These are phyloP conservation scores for Hortaea werneckii DNA, from an alignment of 2,329 filamentous ascomycete species.

Conservation along the genomic window DNA sequence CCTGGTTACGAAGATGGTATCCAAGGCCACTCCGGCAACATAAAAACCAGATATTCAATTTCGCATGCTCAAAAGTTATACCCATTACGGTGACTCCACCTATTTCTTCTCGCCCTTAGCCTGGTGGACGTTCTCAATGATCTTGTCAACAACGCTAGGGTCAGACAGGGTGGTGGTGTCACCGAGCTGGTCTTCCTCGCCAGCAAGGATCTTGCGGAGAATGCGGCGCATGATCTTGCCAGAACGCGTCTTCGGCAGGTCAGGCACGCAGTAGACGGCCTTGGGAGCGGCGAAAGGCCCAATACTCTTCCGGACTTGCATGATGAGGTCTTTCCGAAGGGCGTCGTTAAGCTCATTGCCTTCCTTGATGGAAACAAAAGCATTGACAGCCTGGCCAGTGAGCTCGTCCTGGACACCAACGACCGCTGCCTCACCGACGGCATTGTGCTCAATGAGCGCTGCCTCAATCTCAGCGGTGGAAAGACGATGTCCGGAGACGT, in stretches of 20 bases:
- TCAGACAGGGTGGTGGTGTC: slow-evolving; percentile 91
- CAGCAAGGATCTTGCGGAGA: slow-evolving; percentile 90
- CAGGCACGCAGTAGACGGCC: slow-evolving; percentile 79
- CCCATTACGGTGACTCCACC: no score
- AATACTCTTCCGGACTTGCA: slow-evolving; percentile 95
- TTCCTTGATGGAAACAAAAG: slow-evolving; percentile 89
- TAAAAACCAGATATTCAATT: no score
- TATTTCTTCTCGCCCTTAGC: slow-evolving; percentile 21
- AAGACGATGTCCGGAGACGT: slow-evolving; percentile 90
- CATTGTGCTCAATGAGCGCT: slow-evolving; percentile 80
- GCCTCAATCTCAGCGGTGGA: slow-evolving; percentile 98
- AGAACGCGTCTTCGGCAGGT: slow-evolving; percentile 92
- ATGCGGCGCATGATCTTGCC: slow-evolving; percentile 99
- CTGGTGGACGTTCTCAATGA: slow-evolving; percentile 71
- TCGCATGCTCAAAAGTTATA: no score
- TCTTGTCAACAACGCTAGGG: slow-evolving; percentile 77
- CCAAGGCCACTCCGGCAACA: no score
- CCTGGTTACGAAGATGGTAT: no score
- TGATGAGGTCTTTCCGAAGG: slow-evolving; percentile 82
- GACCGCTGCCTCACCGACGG: slow-evolving; percentile 88
- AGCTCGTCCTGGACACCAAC: slow-evolving; percentile 90
- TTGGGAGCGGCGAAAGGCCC: slow-evolving; percentile 96
- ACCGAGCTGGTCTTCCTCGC: slow-evolving; percentile 92
- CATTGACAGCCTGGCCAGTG: slow-evolving; percentile 93
- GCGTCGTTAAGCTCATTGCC: slow-evolving; percentile 65